phyloP scores from a whole-genome alignment of 1,284 basidiomycete genomes.

The Irpex rosettiformis region DNA sequence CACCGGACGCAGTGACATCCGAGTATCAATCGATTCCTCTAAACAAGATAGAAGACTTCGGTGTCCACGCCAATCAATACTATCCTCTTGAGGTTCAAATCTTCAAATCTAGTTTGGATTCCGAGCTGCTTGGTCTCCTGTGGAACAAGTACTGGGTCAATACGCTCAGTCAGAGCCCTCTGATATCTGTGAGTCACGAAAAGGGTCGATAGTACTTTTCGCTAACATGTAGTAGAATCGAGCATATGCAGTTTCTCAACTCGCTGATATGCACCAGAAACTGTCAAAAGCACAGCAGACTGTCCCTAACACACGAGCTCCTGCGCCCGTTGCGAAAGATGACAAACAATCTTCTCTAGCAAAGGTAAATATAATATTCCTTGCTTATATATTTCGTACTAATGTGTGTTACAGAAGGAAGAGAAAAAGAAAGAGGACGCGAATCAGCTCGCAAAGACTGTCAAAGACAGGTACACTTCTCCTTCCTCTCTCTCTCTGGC shows the following conservation, averaged over 20 bases:
- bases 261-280: slow-evolving; percentile 87
- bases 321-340: slow-evolving; percentile 48
- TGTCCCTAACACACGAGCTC: slow-evolving; percentile 54
- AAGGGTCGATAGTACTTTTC: not conserved
- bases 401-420: slow-evolving; percentile 44
- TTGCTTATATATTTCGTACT: slow-evolving; percentile 9
- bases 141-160: slow-evolving; percentile 99
- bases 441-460: slow-evolving; percentile 74
- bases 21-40: slow-evolving; percentile 95
- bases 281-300: slow-evolving; percentile 60
- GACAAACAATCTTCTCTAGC: slow-evolving; percentile 22
- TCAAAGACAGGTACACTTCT: slow-evolving; percentile 72
- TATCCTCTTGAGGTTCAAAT: slow-evolving; percentile 93
- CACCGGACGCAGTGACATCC: slow-evolving; percentile 62
- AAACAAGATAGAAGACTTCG: slow-evolving; percentile 95
- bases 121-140: slow-evolving; percentile 80
- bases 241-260: slow-evolving; percentile 86
- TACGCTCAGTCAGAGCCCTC: slow-evolving; percentile 86
- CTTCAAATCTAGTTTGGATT: slow-evolving; percentile 89
- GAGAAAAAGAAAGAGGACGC: slow-evolving; percentile 78
- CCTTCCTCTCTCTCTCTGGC: not conserved
- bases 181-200: slow-evolving; percentile 72
- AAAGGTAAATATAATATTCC: slow-evolving; percentile 29
- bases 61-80: slow-evolving; percentile 96
- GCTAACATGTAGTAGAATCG: slow-evolving; percentile 64